Evolutionary conservation across 306 rosid genomes (phyloP).

Genomic region (Malus fusca): DNA sequence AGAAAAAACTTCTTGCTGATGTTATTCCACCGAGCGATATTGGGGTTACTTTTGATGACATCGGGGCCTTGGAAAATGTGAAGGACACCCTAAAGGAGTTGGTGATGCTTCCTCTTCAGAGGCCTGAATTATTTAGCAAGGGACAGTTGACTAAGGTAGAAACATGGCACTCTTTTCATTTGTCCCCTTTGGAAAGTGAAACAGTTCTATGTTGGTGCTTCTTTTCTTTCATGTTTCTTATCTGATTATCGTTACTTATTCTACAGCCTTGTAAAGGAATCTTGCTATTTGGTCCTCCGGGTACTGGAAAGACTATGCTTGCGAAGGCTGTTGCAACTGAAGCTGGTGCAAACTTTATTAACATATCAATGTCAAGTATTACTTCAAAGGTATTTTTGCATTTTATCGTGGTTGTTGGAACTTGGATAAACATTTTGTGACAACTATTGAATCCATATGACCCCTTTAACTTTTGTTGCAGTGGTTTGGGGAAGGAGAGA

Average conservation of each 20-base stretch:
- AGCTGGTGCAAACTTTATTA: constrained; percentile 96
- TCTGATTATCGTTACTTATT: constrained; percentile 13
- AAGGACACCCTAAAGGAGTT: constrained; percentile 94
- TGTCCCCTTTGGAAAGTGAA: not conserved
- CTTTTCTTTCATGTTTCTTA: not conserved
- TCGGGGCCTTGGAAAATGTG: constrained; percentile 92
- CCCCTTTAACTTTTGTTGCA: constrained; percentile 28
- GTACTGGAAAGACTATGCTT: constrained; percentile 98
- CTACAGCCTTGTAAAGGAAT: constrained; percentile 95
- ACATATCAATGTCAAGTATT: constrained; percentile 93
- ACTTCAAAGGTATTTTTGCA: constrained; percentile 68
- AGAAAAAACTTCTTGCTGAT: constrained; percentile 83
- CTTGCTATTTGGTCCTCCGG: constrained; percentile 94
- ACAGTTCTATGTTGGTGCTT: not conserved
- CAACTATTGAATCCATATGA: constrained; percentile 7
- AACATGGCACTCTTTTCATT: not conserved
- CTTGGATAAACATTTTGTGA: not conserved
- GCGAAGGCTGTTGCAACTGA: constrained; percentile 99
- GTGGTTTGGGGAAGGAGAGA: constrained; percentile 99
- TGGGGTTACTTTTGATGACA: constrained; percentile 93
- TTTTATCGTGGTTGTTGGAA: not conserved
- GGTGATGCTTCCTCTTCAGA: constrained; percentile 96
- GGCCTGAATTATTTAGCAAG: constrained; percentile 86
- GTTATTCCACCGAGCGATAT: constrained; percentile 86
- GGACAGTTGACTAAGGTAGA: constrained; percentile 89